Evolutionary conservation across 257 asterid genomes (phyloP).

Genomic region (Primulina huaijiensis): DNA sequence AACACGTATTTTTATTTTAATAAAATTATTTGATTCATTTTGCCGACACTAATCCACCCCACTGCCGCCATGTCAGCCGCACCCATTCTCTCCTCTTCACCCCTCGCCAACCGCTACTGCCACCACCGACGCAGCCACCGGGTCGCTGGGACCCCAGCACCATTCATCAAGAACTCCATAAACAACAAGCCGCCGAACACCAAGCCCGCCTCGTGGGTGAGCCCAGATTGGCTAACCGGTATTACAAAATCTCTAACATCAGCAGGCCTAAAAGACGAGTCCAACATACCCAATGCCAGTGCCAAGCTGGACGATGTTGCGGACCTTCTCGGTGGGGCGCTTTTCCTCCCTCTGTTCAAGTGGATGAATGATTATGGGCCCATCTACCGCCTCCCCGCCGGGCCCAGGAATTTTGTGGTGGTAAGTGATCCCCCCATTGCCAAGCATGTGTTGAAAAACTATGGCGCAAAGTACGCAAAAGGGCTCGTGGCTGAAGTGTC

Average conservation of each 20-base stretch:
- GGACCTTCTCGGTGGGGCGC: slow-evolving; percentile 86
- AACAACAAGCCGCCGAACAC: slow-evolving; percentile 40
- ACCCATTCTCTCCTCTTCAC: slow-evolving; percentile 35
- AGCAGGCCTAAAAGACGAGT: slow-evolving; percentile 62
- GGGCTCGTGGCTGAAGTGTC: slow-evolving; percentile 93
- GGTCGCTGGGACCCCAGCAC: slow-evolving; percentile 19
- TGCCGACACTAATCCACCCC: no score
- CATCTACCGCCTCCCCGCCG: slow-evolving; percentile 81
- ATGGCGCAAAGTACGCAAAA: slow-evolving; percentile 74
- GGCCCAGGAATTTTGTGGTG: slow-evolving; percentile 75
- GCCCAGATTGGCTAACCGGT: slow-evolving; percentile 89
- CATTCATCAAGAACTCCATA: slow-evolving; percentile 40
- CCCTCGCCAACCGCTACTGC: slow-evolving; percentile 25
- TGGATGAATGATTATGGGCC: slow-evolving; percentile 94
- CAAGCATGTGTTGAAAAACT: slow-evolving; percentile 75
- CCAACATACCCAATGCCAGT: slow-evolving; percentile 77
- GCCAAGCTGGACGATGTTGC: slow-evolving; percentile 90
- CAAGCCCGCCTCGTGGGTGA: slow-evolving; percentile 71
- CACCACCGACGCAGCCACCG: slow-evolving; percentile 21
- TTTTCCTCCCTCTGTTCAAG: slow-evolving; percentile 80
- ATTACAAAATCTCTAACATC: slow-evolving; percentile 61
- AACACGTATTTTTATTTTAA: no score
- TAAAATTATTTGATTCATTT: no score
- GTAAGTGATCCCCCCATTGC: slow-evolving; percentile 95
- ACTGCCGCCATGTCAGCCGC: slow-evolving; percentile 40